Evolutionary conservation across 176 grass and related monocot genomes (phyloP).

Genomic region (Ampelocalamus luodianensis): DNA sequence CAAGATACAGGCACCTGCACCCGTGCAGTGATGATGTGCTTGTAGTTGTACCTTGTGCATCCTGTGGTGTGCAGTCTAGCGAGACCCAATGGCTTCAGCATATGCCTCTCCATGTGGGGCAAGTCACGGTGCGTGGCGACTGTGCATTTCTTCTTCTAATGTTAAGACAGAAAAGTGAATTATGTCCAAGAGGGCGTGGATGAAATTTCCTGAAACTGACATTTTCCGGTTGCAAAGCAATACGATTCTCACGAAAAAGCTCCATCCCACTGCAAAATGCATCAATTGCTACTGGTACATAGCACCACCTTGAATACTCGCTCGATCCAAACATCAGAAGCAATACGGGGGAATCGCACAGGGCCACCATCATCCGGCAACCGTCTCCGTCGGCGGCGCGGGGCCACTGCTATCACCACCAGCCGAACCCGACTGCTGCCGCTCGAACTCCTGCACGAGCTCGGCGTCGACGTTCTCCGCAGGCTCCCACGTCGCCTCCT

Average conservation of each 20-base stretch:
- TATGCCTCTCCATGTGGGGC: too few species aligned
- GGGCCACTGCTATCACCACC: background rate
- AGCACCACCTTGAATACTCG: too few species aligned
- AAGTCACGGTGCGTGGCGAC: too few species aligned
- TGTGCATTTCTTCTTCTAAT: background rate
- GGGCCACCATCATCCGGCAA: conserved; percentile 20
- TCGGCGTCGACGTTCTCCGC: conserved; percentile 81
- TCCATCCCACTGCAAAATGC: conserved; percentile 6
- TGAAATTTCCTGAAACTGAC: background rate
- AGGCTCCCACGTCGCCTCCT: conserved; percentile 91
- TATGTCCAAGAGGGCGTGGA: background rate
- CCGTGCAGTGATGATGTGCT: background rate
- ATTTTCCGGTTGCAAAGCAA: background rate
- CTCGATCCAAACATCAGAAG: too few species aligned
- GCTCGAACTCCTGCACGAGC: conserved; percentile 83
- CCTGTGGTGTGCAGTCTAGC: background rate
- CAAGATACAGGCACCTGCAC: background rate
- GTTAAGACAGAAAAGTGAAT: background rate
- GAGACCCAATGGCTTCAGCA: too few species aligned
- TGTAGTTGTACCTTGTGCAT: background rate
- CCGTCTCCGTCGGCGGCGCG: conserved; percentile 13
- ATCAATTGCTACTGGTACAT: conserved; percentile 23
- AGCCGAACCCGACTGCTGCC: background rate
- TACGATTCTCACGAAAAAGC: background rate
- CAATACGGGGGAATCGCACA: too few species aligned